phyloP scores from a whole-genome alignment of 805 yeast species.

The Helenozyma rhizophorensis region DNA sequence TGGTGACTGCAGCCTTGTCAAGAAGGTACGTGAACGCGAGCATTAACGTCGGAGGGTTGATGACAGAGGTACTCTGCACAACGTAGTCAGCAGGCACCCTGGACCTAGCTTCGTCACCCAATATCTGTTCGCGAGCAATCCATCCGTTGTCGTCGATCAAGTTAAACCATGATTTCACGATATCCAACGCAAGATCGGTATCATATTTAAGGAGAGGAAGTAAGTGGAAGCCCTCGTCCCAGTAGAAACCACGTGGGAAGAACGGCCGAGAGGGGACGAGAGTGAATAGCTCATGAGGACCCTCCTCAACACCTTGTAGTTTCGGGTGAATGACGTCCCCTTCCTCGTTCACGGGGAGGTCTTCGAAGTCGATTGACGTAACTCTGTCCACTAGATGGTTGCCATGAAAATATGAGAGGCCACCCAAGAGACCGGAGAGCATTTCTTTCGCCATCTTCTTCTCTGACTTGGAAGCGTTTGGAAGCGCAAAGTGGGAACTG shows the following conservation, averaged over 20 bases:
- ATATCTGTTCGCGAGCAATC: constrained; percentile 93
- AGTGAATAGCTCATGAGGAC: constrained; percentile 73
- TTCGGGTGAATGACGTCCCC: constrained; percentile 20
- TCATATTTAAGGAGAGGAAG: constrained; percentile 80
- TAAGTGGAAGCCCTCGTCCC: constrained; percentile 98
- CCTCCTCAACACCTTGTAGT: constrained; percentile 58
- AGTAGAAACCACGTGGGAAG: constrained; percentile 94
- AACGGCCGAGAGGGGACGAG: constrained; percentile 90
- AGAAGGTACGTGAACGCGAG: constrained; percentile 60
- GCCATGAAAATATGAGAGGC: constrained; percentile 85
- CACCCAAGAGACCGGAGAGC: constrained; percentile 81
- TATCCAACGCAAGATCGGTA: constrained; percentile 73
- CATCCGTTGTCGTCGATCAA: constrained; percentile 89
- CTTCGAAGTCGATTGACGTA: constrained; percentile 64
- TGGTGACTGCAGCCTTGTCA: constrained; percentile 17
- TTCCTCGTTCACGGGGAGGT: constrained; percentile 45
- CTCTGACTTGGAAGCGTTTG: constrained; percentile 48
- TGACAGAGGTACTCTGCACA: constrained; percentile 83
- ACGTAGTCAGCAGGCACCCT: constrained; percentile 82
- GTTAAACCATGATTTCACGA: constrained; percentile 81
- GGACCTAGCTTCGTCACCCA: constrained; percentile 86
- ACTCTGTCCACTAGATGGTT: constrained; percentile 75
- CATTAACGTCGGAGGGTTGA: constrained; percentile 94
- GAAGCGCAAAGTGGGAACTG: constrained; percentile 42
- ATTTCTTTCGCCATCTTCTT: constrained; percentile 68